These are phyloP conservation scores for Zygosaccharomyces rouxii DNA, from an alignment of 805 yeast genomes.

Conservation along the genomic window DNA sequence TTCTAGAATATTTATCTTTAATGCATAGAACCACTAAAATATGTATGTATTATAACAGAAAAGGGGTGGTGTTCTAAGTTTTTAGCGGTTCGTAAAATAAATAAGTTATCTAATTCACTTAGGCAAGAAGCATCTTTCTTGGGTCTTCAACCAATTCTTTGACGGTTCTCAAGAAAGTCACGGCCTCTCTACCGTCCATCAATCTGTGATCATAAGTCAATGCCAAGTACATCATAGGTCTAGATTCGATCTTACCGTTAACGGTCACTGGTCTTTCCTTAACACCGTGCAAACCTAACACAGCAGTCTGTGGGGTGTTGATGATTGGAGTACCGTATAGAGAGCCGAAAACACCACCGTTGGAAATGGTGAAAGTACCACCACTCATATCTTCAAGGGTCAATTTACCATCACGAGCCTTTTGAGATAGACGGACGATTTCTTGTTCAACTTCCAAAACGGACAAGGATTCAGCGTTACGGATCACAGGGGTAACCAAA, in stretches of 20 bases:
- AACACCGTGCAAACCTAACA: slow-evolving; percentile 93
- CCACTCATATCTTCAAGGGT: slow-evolving; percentile 98
- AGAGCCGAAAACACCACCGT: slow-evolving; percentile 99
- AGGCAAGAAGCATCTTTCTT: slow-evolving; percentile 83
- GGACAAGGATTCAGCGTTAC: slow-evolving; percentile 90
- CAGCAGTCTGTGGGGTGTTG: slow-evolving; percentile 97
- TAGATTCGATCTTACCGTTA: slow-evolving; percentile 89
- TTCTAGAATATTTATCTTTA: not conserved
- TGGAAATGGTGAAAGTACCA: slow-evolving; percentile 97
- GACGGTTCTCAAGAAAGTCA: slow-evolving; percentile 89
- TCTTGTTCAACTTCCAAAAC: slow-evolving; percentile 88
- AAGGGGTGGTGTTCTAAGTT: not conserved
- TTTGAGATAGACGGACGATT: slow-evolving; percentile 72
- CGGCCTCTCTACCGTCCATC: slow-evolving; percentile 98
- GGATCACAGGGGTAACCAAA: slow-evolving; percentile 93
- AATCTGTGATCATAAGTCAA: slow-evolving; percentile 97
- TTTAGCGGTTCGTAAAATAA: slow-evolving; percentile 1
- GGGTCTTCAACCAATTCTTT: slow-evolving; percentile 98
- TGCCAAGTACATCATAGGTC: slow-evolving; percentile 99
- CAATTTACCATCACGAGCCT: slow-evolving; percentile 95
- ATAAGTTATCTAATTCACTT: slow-evolving; percentile 13
- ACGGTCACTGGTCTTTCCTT: slow-evolving; percentile 97
- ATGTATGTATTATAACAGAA: not conserved
- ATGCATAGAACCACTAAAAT: slow-evolving; percentile 1
- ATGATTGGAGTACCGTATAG: slow-evolving; percentile 97